These are phyloP conservation scores for Salix purpurea DNA, from an alignment of 345 rosid genomes.

Conservation along the genomic window DNA sequence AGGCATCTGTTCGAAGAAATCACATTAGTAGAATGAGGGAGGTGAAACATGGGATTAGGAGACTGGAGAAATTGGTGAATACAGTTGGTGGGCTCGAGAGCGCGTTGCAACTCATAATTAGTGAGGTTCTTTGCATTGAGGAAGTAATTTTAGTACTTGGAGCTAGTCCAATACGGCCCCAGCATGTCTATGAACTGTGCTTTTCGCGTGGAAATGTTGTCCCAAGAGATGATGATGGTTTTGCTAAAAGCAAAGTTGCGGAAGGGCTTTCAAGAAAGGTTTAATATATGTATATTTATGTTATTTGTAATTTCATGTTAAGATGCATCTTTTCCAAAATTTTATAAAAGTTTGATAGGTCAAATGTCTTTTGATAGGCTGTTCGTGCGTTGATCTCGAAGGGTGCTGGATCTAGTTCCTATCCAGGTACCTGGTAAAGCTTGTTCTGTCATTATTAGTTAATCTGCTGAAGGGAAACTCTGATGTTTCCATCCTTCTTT, in stretches of 20 bases:
- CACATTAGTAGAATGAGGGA: conserved; percentile 56
- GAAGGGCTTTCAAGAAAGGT: conserved; percentile 86
- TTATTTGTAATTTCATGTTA: background rate
- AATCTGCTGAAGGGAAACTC: conserved; percentile 7
- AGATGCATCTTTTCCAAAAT: no score
- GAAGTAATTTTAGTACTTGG: conserved; percentile 63
- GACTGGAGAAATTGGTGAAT: conserved; percentile 64
- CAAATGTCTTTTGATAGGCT: conserved; percentile 39
- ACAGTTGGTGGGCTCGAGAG: conserved; percentile 43
- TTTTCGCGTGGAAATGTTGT: conserved; percentile 37
- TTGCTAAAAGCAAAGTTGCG: conserved; percentile 51
- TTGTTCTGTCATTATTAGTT: background rate
- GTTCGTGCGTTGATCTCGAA: conserved; percentile 66
- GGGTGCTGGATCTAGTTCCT: conserved; percentile 74
- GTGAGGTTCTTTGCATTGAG: conserved; percentile 40
- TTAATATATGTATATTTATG: background rate
- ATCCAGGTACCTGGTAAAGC: conserved; percentile 57
- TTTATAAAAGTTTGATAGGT: background rate
- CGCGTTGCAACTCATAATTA: conserved; percentile 46
- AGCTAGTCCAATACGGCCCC: conserved; percentile 75
- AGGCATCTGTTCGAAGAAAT: conserved; percentile 47
- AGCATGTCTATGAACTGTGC: conserved; percentile 50
- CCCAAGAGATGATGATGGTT: conserved; percentile 36
- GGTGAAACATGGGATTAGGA: conserved; percentile 56
- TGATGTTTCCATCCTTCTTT: background rate